phyloP scores from a whole-genome alignment of 2,329 filamentous ascomycete genomes.

The Trichophyton verrucosum region DNA sequence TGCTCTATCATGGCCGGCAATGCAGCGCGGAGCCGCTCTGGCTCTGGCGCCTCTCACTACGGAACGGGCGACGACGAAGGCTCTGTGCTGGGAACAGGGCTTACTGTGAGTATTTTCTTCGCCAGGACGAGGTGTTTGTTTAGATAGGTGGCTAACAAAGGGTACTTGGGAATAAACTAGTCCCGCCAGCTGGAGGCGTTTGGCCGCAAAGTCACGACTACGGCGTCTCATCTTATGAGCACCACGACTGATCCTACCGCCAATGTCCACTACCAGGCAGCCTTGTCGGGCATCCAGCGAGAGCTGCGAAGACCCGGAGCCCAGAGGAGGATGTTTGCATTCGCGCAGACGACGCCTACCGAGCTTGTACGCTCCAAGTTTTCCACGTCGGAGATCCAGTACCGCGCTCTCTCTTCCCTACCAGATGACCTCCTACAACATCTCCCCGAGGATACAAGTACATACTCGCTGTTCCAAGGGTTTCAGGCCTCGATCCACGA shows the following conservation, averaged over 20 bases:
- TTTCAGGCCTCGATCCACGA: slow-evolving; percentile 86
- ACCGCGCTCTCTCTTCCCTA: slow-evolving; percentile 75
- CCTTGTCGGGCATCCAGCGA: slow-evolving; percentile 79
- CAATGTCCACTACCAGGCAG: slow-evolving; percentile 60
- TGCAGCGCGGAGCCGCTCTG: slow-evolving; percentile 34
- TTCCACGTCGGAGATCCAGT: slow-evolving; percentile 83
- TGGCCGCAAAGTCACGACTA: slow-evolving; percentile 85
- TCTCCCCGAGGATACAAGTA: slow-evolving; percentile 73
- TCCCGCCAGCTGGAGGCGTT: slow-evolving; percentile 84
- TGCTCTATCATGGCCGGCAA: slow-evolving; percentile 30
- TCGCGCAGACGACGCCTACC: slow-evolving; percentile 82
- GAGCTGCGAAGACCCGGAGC: slow-evolving; percentile 72
- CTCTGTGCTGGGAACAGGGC: slow-evolving; percentile 35
- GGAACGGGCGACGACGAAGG: slow-evolving; percentile 32
- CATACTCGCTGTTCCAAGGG: slow-evolving; percentile 90
- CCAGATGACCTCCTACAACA: slow-evolving; percentile 81
- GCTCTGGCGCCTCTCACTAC: slow-evolving; percentile 26
- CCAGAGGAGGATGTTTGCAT: slow-evolving; percentile 81
- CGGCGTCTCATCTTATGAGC: slow-evolving; percentile 78
- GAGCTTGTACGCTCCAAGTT: slow-evolving; percentile 87
- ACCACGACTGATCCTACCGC: slow-evolving; percentile 41
- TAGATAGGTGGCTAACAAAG: too few species aligned
- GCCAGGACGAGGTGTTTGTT: too few species aligned
- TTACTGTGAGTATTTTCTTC: slow-evolving; percentile 30
- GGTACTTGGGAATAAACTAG: slow-evolving; percentile 34